Base-by-base conservation (phyloP, 208 protist genomes). In the Trypanosoma conorhini region DNA sequence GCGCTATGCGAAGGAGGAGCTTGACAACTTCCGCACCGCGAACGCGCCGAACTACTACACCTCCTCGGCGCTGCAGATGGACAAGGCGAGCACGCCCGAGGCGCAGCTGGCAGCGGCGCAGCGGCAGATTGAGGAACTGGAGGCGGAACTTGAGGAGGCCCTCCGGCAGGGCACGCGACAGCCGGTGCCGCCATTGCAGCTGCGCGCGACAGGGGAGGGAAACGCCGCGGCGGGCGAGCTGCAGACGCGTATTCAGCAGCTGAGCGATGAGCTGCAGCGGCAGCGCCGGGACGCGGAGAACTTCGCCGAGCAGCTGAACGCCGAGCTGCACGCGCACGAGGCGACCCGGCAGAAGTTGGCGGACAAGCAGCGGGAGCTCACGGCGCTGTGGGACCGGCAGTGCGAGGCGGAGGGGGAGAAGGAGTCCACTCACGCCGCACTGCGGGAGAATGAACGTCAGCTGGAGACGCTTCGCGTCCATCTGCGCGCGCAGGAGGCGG, bases 101-200 rank as follows among this genome's bases (percentile, higher is more conserved):
- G 67, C 57, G 5, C 67, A 65, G 55, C 58, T 72, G 9, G 81
- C 81, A 1, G 74, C 70, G 28, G 65, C 74, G 28, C 42, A 65
- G 61, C 71, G 60, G 17, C 67, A 76, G 54, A 63, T 83, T 15
- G 48, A 31, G 24, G 67, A 72, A 28, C 63, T 68, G 12, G 63
- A 68, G 31, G 21, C 3, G 15, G 63, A 46, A 57, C 63, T 68
- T 10, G 51, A 40, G 19, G 63, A 68, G 19, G 46, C 63, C 40
- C 51, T 68, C n/a, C 50, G 40, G 24, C 17, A 7, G 21, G 38
- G 15, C 4, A 22, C 3, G 31, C 5, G 30, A n/a, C 21, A 46
- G 31, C 12, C 40, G 30, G 15, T 59, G 31, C 21, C 51, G 15
- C 30, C 17, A 28, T n/a, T 59, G 31, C 8, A 35, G 8, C 1